Evolutionary conservation across 148 eudicot genomes (phyloP), one percentile per base, ranked within the genome.

Genomic region (Dysphania ambrosioides): DNA sequence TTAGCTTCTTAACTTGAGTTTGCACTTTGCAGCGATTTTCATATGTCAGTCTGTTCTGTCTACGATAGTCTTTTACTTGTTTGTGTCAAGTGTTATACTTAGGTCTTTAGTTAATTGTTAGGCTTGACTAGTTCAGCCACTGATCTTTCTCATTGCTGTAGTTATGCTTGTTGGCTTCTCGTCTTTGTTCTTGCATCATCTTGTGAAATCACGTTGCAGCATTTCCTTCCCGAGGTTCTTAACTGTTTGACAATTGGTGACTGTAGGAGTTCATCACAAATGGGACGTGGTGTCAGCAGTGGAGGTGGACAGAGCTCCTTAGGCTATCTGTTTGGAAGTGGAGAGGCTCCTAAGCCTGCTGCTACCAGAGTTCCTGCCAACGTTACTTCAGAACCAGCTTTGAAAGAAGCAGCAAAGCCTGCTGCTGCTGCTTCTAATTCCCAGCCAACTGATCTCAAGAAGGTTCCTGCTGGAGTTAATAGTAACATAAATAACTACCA

Each of bases 271-370:
- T 78, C 12, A 32, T 74, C 51, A 62, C 56, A 55, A 11, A 93
- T 93, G 97, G 90, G 93, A 65, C 96, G 96, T 79, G 97, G 97
- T 41, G 96, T 88, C 64, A 93, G 97, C 91, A 83, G 93, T 77
- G 97, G 97, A 27, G 97, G 97, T 9, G 97, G 93, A 49, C 90
- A 93, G 70, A 93, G 98, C 75, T 93, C 98, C 31, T 87, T 90
- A 58, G 90, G 83, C 36, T 93, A 93, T 83, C 80, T 93, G 42
- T 90, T 93, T 77, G 97, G 97, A 80, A 72, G 83, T 59, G 93
- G 85, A 49, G 97, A 87, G 83, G 84, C 90, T 51, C 90, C 90
- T 66, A 89, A 86, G 58, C 72, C 93, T 62, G 75, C 86, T 30
- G 56, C 82, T 58, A 80, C 29, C 66, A 83, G 73, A 60, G 76